A percentile compares a stretch with the other conserved stretches of the same genome.
Evolutionary conservation across 2,329 filamentous ascomycete genomes (phyloP).

Genomic region (Acrocalymma vagum): DNA sequence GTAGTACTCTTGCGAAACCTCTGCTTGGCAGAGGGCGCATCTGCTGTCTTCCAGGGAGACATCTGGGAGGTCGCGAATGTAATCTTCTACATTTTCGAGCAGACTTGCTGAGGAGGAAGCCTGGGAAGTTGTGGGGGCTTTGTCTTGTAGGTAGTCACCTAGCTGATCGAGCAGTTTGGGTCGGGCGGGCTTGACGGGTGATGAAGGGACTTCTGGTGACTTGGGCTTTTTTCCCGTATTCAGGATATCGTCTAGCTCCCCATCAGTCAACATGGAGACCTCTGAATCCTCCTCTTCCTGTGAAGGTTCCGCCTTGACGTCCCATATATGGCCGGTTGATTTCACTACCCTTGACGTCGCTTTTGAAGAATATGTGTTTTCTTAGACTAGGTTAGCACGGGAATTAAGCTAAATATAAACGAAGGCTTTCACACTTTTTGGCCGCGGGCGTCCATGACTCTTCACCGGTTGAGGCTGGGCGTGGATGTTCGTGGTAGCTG

Average conservation of each 20-base stretch:
- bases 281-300: conserved; percentile 6
- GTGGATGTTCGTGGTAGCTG: conserved; percentile 12
- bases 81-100: conserved; percentile 22
- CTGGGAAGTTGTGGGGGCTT: conserved; percentile 20
- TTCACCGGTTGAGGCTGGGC: not conserved
- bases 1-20: conserved; percentile 66
- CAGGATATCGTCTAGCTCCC: conserved; percentile 6
- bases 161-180: conserved; percentile 20
- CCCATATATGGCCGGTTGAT: not conserved
- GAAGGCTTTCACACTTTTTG: not conserved
- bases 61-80: conserved; percentile 23
- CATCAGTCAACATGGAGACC: conserved; percentile 8
- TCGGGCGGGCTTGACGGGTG: conserved; percentile 14
- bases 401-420: conserved; percentile 2
- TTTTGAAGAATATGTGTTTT: too few relatives aligned
- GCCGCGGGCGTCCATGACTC: too few relatives aligned
- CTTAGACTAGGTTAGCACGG: too few relatives aligned
- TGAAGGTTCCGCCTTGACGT: not conserved
- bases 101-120: conserved; percentile 24
- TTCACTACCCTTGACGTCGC: too few relatives aligned
- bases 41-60: conserved; percentile 25
- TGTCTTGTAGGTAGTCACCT: conserved; percentile 21
- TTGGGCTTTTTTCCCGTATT: too few relatives aligned
- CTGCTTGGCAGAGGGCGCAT: conserved; percentile 74
- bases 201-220: conserved; percentile 1